phyloP scores from a whole-genome alignment of 2,329 filamentous ascomycete species.

The Botrytis hyacinthi region DNA sequence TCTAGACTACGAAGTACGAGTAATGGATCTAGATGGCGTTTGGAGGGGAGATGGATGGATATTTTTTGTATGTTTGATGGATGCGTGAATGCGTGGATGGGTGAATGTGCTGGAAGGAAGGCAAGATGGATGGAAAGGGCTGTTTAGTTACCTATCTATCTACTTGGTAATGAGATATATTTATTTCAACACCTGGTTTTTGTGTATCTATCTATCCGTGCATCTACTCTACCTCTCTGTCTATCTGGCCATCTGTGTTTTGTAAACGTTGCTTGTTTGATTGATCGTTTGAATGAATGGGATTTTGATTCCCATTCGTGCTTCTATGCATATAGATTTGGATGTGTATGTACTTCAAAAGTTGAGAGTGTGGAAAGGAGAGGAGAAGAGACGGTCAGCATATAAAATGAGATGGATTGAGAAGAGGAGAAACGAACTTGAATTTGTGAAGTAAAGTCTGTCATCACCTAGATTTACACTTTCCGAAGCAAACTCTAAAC shows the following conservation, averaged over 20 bases:
- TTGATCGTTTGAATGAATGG: neutral
- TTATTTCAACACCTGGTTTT: neutral
- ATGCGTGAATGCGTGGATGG: neutral
- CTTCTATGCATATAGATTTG: neutral
- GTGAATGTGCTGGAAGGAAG: neutral
- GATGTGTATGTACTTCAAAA: neutral
- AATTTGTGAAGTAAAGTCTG: too few relatives aligned
- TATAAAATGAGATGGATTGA: neutral
- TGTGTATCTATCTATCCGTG: neutral
- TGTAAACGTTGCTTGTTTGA: neutral
- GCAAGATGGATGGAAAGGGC: neutral
- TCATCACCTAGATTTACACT: neutral
- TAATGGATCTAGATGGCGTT: neutral
- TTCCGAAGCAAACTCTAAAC: neutral
- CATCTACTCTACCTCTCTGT: neutral
- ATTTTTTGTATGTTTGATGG: neutral
- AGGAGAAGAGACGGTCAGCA: neutral
- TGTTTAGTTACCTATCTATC: neutral
- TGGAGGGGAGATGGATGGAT: neutral
- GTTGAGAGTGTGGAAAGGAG: neutral
- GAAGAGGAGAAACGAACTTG: neutral
- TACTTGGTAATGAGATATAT: neutral
- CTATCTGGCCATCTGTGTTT: neutral
- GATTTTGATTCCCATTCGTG: neutral
- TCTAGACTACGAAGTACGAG: neutral